A percentile compares a stretch with the other conserved stretches of the same genome.
Conservation (phyloP, 1,284 basidiomycete genomes). For the Cryptococcus sp. region DNA sequence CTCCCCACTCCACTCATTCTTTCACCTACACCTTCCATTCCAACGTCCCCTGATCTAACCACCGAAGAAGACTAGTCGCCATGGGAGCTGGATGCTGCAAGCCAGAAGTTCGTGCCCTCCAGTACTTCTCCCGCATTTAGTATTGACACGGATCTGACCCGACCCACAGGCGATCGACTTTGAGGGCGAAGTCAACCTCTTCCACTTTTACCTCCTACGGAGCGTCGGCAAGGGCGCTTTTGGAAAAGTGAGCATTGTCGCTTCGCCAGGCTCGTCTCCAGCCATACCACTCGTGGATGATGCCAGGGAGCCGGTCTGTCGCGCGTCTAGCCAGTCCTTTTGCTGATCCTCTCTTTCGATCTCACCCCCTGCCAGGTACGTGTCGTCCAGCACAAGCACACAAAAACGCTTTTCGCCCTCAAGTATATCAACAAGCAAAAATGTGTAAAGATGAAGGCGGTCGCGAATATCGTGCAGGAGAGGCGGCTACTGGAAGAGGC, state of each 20-base stretch:
- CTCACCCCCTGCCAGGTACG: constrained; percentile 63
- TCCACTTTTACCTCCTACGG: constrained; percentile 90
- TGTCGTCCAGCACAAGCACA: constrained; percentile 97
- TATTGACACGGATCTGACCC: constrained; percentile 4
- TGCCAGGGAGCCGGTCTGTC: background rate
- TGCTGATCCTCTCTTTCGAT: background rate
- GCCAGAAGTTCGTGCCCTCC: constrained; percentile 50
- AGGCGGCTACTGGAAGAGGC: constrained; percentile 88
- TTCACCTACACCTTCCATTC: background rate
- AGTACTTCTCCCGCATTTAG: too few relatives aligned
- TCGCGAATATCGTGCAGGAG: constrained; percentile 95
- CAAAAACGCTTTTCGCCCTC: constrained; percentile 88
- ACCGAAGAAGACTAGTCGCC: background rate
- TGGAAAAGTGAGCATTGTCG: constrained; percentile 68
- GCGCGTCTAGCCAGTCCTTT: background rate
- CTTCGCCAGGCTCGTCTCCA: too few relatives aligned
- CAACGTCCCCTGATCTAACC: background rate
- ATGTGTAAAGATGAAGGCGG: constrained; percentile 97
- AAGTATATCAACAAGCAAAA: constrained; percentile 99
- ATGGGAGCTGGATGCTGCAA: constrained; percentile 57
- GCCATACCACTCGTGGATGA: background rate
- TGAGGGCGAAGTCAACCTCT: constrained; percentile 93
- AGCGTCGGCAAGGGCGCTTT: constrained; percentile 98
- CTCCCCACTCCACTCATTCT: background rate
- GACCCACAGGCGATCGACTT: constrained; percentile 84